Percentiles rank a stretch among this genome's conserved stretches.
Conservation (phyloP, 78 protist genomes). For the slime mould (Dictyostelium discoideum) region dicty_2.7 NC_007089.4:1679501-1680000, state of each 20-base stretch:
- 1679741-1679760: constrained; percentile 31
- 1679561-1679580: not conserved
- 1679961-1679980: constrained; percentile 69
- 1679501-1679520: constrained; percentile 5
- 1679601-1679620: constrained; percentile 13
- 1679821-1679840: constrained; percentile 36
- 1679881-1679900: not conserved
- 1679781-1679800: constrained; percentile 1
- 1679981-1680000: constrained; percentile 20
- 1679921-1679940: constrained; percentile 1
- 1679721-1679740: constrained; percentile 64
- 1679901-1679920: not conserved
- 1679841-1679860: constrained; percentile 49
- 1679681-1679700: constrained; percentile 2
- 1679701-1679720: constrained; percentile 62
- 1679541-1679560: constrained; percentile 19
- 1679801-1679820: not conserved
- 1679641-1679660: constrained; percentile 75
- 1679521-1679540: constrained; percentile 44
- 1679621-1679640: constrained; percentile 67
- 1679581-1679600: not conserved
- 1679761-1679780: not conserved
- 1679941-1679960: constrained; percentile 46
- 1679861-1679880: not conserved
- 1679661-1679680: constrained; percentile 9